Base-by-base conservation (phyloP, 371 early-diverging fungal genomes). In the Actinomortierella ambigua region DNA sequence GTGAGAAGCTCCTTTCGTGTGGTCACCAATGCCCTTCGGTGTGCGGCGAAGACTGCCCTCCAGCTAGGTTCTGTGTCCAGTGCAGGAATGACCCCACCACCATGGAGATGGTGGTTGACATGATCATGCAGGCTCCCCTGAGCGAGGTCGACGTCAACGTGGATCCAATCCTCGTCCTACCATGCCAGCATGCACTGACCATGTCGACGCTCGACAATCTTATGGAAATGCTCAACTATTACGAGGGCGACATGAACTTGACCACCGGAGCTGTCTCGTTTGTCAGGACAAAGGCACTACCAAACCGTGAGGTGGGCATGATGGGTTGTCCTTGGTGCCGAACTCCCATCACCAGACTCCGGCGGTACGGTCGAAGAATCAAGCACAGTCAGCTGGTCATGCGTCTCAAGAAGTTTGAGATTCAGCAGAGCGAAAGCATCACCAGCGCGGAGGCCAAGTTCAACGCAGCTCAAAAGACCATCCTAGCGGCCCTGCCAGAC, bases 41-140 rank as follows among this genome's bases (percentile, higher is more conserved):
- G 13, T 82, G 83, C 52, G 80, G 80, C 7, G 83, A 82, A 53
- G 40, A 26, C 3, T 82, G 82, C 48, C 80, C 78, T 1, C 8
- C 62, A 1, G 26, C 3, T 0, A 39, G 26, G 9, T 79, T 29
- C 44, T 83, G 83, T 61, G 55, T 41, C 29, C 49, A 46, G 2
- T 59, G 68, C 52, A 57, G 53, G 53, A 15, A 17, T 29, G 48
- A 40, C 48, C 11, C 49, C 15, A 34, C 9, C n/a, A 22, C 27
- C 14, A 53, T 53, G 53, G 4, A 23, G 0, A 55, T 61, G 52
- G 24, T 55, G 11, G 69, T 66, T 0, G 81, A 83, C 50, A 8
- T 79, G 27, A 49, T 77, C 53, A 59, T 68, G 71, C 48, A 73
- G 28, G 20, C 20, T n/a, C 43, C 50, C 17, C 70, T 69, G 55